Evolutionary conservation across 129 eudicot genomes (phyloP), one percentile per base, ranked within the genome.

Genomic region (Lactuca sativa): DNA sequence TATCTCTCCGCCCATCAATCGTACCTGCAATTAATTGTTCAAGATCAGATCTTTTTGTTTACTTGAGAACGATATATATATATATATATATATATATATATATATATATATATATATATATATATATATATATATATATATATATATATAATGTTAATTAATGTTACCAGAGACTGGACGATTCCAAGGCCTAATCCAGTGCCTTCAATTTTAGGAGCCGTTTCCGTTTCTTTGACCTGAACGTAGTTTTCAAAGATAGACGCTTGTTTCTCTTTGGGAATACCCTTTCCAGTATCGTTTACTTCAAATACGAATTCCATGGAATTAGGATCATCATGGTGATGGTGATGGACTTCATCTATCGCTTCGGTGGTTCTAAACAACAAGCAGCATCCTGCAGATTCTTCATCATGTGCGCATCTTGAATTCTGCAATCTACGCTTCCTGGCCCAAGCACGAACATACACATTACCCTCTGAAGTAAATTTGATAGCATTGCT

Each of bases 1-100:
- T 67, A 92, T 92, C 32, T 92, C 98, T 57, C 96, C 98, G 0
- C 95, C 96, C 96, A 92, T 88, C 64, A 92, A 56, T 13, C 84
- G 78, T 18, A 90, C 97, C 97, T 90, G 72, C 4, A 76, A 65
- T 17, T 11, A 68, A 34, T 4, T 33, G 12, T 49, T 6, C 33
- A 36, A 59, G 2, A 3, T 33, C 52, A 49, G 4, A 57, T 14
- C 55, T 34, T 41, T 7, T 48, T 8, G 30, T 25, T 36, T 47
- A 59, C 36, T 11, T 4, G 33, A 30, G 41, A 21, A 21, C 0
- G 17, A 17, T 25, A 25, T n/a, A n/a, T n/a, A n/a, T n/a, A n/a
- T n/a, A n/a, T n/a, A n/a, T n/a, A n/a, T n/a, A n/a, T n/a, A n/a
- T n/a, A n/a, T n/a, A n/a, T n/a, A n/a, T n/a, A n/a, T n/a, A n/a